phyloP scores from a whole-genome alignment of 495 filamentous ascomycete genomes.

The Hypoxylon rickii region DNA sequence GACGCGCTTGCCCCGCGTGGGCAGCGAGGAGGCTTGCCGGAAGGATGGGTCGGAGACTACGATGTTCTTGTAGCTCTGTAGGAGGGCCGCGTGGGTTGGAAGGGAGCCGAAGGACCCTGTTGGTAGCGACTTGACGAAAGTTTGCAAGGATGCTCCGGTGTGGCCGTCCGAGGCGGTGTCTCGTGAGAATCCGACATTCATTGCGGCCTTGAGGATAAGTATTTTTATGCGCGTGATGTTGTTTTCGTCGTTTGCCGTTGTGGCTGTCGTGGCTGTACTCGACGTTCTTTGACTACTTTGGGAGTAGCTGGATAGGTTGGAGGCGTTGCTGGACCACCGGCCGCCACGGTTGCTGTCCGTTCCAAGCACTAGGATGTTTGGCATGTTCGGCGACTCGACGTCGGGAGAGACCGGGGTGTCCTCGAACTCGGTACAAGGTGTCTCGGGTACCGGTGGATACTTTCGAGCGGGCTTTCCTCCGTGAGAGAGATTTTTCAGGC shows the following conservation, averaged over 20 bases:
- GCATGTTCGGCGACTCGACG: slow-evolving; percentile 66
- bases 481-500: slow-evolving; percentile 44
- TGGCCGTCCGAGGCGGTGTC: slow-evolving; percentile 31
- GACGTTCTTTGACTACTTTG: slow-evolving; percentile 72
- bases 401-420: slow-evolving; percentile 82
- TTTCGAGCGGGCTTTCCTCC: slow-evolving; percentile 30
- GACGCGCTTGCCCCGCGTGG: slow-evolving; percentile 61
- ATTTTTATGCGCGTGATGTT: slow-evolving; percentile 75
- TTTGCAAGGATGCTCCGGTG: slow-evolving; percentile 56
- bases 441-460: slow-evolving; percentile 66
- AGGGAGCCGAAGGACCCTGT: slow-evolving; percentile 75
- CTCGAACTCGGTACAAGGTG: slow-evolving; percentile 91
- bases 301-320: slow-evolving; percentile 73
- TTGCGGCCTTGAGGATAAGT: slow-evolving; percentile 79
- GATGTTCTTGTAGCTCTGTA: slow-evolving; percentile 77
- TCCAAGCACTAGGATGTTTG: slow-evolving; percentile 85
- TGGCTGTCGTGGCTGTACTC: slow-evolving; percentile 73
- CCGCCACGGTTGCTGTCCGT: slow-evolving; percentile 56
- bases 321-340: slow-evolving; percentile 76
- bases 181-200: slow-evolving; percentile 72
- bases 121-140: slow-evolving; percentile 76
- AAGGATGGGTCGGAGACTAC: slow-evolving; percentile 73
- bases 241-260: slow-evolving; percentile 67
- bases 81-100: slow-evolving; percentile 68
- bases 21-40: slow-evolving; percentile 54